phyloP scores from a whole-genome alignment of 140 eudicot genomes.

The Stevia rebaudiana region DNA sequence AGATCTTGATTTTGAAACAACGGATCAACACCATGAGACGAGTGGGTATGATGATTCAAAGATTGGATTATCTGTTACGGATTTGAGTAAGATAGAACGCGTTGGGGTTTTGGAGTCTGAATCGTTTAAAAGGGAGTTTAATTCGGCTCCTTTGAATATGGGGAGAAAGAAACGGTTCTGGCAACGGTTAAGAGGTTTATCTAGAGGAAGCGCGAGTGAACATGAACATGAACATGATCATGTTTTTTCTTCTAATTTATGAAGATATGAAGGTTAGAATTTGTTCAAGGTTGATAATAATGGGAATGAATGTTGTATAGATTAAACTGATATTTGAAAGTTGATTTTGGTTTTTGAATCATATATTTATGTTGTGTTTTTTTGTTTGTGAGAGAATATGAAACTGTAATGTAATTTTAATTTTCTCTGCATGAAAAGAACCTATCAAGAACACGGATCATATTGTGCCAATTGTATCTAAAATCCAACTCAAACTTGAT shows the following conservation, averaged over 20 bases:
- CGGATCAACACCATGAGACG: slow-evolving; percentile 35
- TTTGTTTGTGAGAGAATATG: too few relatives aligned
- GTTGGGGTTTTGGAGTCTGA: slow-evolving; percentile 46
- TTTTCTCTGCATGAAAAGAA: too few relatives aligned
- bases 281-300: not conserved
- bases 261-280: slow-evolving; percentile 2
- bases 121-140: slow-evolving; percentile 56
- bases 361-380: not conserved
- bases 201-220: slow-evolving; percentile 64
- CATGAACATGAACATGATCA: slow-evolving; percentile 42
- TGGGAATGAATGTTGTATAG: slow-evolving; percentile 17
- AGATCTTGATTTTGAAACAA: slow-evolving; percentile 43
- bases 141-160: slow-evolving; percentile 72
- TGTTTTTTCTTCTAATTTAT: slow-evolving; percentile 39
- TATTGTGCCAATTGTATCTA: slow-evolving; percentile 11
- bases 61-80: slow-evolving; percentile 46
- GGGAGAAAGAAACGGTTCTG: slow-evolving; percentile 54
- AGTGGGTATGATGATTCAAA: slow-evolving; percentile 33
- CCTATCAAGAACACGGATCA: slow-evolving; percentile 5
- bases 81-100: slow-evolving; percentile 39
- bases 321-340: slow-evolving; percentile 4
- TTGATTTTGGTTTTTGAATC: not conserved
- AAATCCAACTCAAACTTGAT: slow-evolving; percentile 27
- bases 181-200: slow-evolving; percentile 53
- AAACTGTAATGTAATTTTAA: too few relatives aligned